Conservation (phyloP, 768 basidiomycete species). For the Amanita phalloides region DNA sequence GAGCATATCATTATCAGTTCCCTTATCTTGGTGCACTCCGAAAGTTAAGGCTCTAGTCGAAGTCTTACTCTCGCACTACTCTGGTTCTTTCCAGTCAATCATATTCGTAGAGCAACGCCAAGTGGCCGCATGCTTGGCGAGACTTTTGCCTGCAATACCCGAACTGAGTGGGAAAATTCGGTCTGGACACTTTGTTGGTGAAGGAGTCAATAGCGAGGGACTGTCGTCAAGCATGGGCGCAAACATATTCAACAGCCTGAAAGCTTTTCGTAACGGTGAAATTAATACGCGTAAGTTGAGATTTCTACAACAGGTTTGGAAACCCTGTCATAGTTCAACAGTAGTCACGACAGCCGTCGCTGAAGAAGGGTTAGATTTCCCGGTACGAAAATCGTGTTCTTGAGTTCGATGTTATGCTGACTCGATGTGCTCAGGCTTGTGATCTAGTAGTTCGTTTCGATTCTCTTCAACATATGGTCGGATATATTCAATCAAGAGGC, state of each 20-base stretch:
- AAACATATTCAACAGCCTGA: conserved; percentile 49
- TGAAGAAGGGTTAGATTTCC: conserved; percentile 89
- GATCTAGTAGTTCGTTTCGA: conserved; percentile 85
- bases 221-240: conserved; percentile 27
- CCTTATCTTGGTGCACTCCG: conserved; percentile 60
- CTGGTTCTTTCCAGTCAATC: conserved; percentile 62
- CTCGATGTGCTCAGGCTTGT: conserved; percentile 35
- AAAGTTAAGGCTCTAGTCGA: conserved; percentile 58
- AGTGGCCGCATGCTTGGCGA: conserved; percentile 59
- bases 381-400: conserved; percentile 28
- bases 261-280: conserved; percentile 49
- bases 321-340: conserved; percentile 13
- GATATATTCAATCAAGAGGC: conserved; percentile 85
- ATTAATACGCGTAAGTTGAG: conserved; percentile 55
- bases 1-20: conserved; percentile 28
- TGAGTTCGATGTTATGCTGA: conserved; percentile 3
- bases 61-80: conserved; percentile 44
- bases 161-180: conserved; percentile 45
- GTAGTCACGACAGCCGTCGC: conserved; percentile 83
- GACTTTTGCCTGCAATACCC: conserved; percentile 49
- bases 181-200: conserved; percentile 62
- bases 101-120: conserved; percentile 85
- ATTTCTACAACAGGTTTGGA: not conserved
- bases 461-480: conserved; percentile 69
- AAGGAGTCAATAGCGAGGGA: conserved; percentile 39